phyloP scores from a whole-genome alignment of 331 rosid species.

The Rosa hybrid region DNA sequence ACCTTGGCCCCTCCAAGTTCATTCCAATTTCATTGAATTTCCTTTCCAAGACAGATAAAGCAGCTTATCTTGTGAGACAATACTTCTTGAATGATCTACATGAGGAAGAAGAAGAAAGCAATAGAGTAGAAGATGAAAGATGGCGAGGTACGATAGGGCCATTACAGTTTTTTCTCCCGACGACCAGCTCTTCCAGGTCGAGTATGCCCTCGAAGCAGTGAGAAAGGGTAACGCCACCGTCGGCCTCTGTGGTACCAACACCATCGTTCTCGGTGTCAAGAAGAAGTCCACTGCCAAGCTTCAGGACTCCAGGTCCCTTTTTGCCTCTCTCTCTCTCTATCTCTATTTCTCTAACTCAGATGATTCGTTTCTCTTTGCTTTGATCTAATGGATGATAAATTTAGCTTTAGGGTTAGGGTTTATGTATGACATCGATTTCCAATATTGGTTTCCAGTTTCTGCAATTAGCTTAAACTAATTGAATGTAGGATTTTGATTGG shows the following conservation, averaged over 20 bases:
- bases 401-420: too few species aligned
- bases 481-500: background rate
- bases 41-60: too few species aligned
- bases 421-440: background rate
- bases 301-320: constrained; percentile 42
- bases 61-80: too few species aligned
- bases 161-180: constrained; percentile 95
- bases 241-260: constrained; percentile 91
- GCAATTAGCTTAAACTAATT: too few species aligned
- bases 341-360: background rate
- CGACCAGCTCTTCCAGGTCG: constrained; percentile 94
- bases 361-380: background rate
- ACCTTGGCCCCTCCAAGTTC: too few species aligned
- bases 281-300: constrained; percentile 92
- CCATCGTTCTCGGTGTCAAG: constrained; percentile 94
- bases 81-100: too few species aligned
- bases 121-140: constrained; percentile 13
- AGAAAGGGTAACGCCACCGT: constrained; percentile 99
- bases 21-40: too few species aligned
- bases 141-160: constrained; percentile 97
- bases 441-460: background rate
- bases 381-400: constrained; percentile 1
- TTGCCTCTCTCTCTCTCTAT: background rate
- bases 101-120: constrained; percentile 7
- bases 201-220: constrained; percentile 96